Conservation (phyloP, 805 yeast species). For the Metschnikowia sp. region DNA sequence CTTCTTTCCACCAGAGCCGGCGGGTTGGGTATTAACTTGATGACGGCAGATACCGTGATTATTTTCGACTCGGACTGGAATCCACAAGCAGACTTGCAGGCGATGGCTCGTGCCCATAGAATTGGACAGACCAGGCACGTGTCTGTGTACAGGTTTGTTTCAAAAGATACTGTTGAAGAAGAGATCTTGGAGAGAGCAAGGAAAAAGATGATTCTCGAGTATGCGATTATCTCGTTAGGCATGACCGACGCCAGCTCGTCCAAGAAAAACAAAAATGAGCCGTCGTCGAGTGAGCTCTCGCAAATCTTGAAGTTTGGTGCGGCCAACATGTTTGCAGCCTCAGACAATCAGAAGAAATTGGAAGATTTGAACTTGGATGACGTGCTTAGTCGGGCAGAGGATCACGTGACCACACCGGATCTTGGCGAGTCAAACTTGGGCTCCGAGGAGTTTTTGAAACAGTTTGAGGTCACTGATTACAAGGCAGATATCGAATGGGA, state of each 20-base stretch:
- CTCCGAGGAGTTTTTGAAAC: constrained; percentile 95
- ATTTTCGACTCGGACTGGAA: constrained; percentile 99
- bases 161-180: constrained; percentile 97
- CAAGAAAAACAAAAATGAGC: constrained; percentile 61
- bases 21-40: constrained; percentile 94
- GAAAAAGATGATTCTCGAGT: constrained; percentile 96
- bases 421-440: constrained; percentile 97
- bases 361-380: constrained; percentile 95
- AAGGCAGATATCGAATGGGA: constrained; percentile 99
- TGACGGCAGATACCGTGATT: constrained; percentile 99
- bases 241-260: constrained; percentile 69
- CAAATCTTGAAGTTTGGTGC: constrained; percentile 98
- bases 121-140: constrained; percentile 99
- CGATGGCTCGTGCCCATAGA: constrained; percentile 99
- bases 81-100: constrained; percentile 98
- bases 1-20: constrained; percentile 95
- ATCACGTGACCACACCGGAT: constrained; percentile 93
- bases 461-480: constrained; percentile 97
- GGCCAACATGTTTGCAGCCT: constrained; percentile 95
- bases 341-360: constrained; percentile 89
- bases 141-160: constrained; percentile 94
- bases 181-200: constrained; percentile 95
- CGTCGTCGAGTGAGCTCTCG: constrained; percentile 77
- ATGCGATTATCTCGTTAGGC: constrained; percentile 95
- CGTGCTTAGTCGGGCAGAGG: constrained; percentile 94